A percentile compares a stretch with the other conserved stretches of the same genome.
Conservation (phyloP, 1,284 basidiomycete species). For the Thelephora terrestris region DNA sequence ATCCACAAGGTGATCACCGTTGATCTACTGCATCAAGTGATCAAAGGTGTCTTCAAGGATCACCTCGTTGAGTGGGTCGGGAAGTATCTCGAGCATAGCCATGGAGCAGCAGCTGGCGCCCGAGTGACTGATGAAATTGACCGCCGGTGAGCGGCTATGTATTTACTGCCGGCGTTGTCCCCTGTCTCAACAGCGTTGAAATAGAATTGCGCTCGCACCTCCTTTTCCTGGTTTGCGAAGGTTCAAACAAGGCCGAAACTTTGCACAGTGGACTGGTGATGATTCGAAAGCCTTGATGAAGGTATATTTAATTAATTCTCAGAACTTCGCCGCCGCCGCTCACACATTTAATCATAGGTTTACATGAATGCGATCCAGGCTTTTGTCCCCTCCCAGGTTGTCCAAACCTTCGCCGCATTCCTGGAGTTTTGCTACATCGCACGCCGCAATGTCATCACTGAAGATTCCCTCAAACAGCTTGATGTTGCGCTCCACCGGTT, state of each 20-base stretch:
- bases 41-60: conserved; percentile 22
- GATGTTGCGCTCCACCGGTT: neutral
- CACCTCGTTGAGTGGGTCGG: conserved; percentile 17
- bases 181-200: neutral
- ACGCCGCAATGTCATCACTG: neutral
- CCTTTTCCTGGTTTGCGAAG: conserved; percentile 7
- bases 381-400: conserved; percentile 6
- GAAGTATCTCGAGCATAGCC: conserved; percentile 8
- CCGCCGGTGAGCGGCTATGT: conserved; percentile 4
- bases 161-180: neutral
- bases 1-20: conserved; percentile 17
- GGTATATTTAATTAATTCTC: conserved; percentile 3
- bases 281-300: conserved; percentile 10
- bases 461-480: conserved; percentile 3
- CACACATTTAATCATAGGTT: conserved; percentile 11
- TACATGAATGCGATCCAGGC: conserved; percentile 14
- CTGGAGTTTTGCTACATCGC: conserved; percentile 13
- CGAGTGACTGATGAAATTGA: conserved; percentile 13
- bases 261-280: conserved; percentile 9
- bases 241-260: conserved; percentile 5
- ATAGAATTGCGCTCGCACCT: conserved; percentile 7
- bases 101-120: conserved; percentile 4
- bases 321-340: conserved; percentile 1
- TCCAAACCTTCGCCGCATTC: conserved; percentile 16
- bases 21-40: conserved; percentile 19